Evolutionary conservation across 495 filamentous ascomycete species (phyloP).

Genomic region (Parathielavia hyrcaniae): DNA sequence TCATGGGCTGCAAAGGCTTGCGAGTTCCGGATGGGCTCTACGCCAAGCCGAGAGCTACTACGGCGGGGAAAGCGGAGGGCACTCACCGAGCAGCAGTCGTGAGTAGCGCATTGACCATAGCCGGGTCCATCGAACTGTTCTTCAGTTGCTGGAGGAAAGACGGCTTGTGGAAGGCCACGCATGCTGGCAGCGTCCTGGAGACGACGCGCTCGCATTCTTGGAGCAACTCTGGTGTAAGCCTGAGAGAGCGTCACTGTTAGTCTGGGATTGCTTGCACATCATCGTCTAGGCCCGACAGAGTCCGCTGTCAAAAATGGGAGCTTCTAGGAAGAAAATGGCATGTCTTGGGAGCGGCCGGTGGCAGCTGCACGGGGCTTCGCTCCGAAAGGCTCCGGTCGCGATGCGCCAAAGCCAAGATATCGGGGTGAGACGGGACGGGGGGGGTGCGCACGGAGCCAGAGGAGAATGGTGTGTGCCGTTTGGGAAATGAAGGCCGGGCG

Average conservation of each 20-base stretch:
- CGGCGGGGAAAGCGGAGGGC: neutral
- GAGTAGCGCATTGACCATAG: constrained; percentile 45
- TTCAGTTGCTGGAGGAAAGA: constrained; percentile 47
- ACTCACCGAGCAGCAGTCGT: constrained; percentile 46
- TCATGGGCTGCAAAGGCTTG: constrained; percentile 21
- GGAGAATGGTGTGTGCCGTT: constrained; percentile 25
- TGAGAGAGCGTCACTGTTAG: constrained; percentile 25
- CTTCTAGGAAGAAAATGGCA: no score
- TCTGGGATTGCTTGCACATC: neutral
- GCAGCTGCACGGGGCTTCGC: neutral
- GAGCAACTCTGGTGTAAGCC: constrained; percentile 44
- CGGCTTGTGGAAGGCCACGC: constrained; percentile 49
- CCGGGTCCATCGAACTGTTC: constrained; percentile 40
- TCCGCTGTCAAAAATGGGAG: no score
- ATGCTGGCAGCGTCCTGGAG: constrained; percentile 46
- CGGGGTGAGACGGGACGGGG: constrained; percentile 26
- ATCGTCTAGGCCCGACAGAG: neutral
- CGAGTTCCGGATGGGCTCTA: constrained; percentile 2
- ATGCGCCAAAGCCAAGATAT: constrained; percentile 17
- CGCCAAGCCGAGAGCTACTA: neutral
- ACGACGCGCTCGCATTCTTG: constrained; percentile 48
- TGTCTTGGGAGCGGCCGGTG: neutral
- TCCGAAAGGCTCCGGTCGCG: constrained; percentile 21
- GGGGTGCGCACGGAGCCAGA: constrained; percentile 29
- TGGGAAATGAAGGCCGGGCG: constrained; percentile 31